Percentiles rank a stretch among this genome's conserved stretches.
phyloP scores from a whole-genome alignment of 2,329 filamentous ascomycete species.

The Cytospora paraplurivora region DNA sequence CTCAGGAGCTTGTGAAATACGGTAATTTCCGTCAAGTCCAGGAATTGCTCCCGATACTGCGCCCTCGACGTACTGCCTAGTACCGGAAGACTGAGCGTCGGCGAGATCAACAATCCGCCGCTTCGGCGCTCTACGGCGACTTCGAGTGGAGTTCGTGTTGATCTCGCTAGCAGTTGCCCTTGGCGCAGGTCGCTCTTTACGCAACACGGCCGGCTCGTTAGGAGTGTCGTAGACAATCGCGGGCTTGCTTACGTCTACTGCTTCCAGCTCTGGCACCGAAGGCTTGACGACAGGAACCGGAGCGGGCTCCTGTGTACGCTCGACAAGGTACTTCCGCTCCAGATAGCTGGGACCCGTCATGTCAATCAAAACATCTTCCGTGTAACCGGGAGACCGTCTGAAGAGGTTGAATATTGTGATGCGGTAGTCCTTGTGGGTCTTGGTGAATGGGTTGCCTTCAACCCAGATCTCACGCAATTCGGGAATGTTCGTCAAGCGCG shows the following conservation, averaged over 20 bases:
- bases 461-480: conserved; percentile 94
- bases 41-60: conserved; percentile 31
- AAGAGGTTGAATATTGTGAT: conserved; percentile 96
- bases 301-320: conserved; percentile 75
- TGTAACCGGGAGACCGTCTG: conserved; percentile 83
- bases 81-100: conserved; percentile 48
- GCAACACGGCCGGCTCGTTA: conserved; percentile 54
- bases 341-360: conserved; percentile 78
- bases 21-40: conserved; percentile 43
- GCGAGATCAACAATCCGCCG: conserved; percentile 67
- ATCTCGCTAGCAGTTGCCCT: conserved; percentile 60
- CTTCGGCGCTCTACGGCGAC: conserved; percentile 60
- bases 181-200: conserved; percentile 60
- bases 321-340: conserved; percentile 81
- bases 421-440: conserved; percentile 82
- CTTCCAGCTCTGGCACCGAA: conserved; percentile 60
- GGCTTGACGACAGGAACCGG: conserved; percentile 78
- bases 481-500: conserved; percentile 84
- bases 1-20: conserved; percentile 48
- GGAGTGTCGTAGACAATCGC: conserved; percentile 57
- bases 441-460: conserved; percentile 86
- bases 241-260: conserved; percentile 69
- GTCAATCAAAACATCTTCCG: conserved; percentile 88
- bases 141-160: conserved; percentile 58
- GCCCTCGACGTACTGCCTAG: conserved; percentile 36